phyloP scores from a whole-genome alignment of 2,329 filamentous ascomycete species.

The Aspergillus novoparasiticus region DNA sequence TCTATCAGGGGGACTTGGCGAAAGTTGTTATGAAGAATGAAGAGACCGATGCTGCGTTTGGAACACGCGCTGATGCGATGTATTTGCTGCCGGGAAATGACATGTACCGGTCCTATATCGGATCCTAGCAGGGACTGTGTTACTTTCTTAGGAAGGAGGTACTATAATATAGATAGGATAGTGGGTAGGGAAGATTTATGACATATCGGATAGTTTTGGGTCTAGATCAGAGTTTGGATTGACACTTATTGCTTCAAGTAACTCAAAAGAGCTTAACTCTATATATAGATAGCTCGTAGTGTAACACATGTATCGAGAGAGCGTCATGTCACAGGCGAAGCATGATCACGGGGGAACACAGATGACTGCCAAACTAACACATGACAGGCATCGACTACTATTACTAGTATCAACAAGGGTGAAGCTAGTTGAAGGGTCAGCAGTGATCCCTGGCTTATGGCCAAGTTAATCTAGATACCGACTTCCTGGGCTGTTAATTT shows the following conservation, averaged over 20 bases:
- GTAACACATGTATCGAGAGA: background rate
- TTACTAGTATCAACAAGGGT: background rate
- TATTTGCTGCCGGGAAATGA: constrained; percentile 27
- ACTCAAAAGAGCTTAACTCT: background rate
- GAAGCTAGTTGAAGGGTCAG: background rate
- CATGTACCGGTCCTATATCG: constrained; percentile 20
- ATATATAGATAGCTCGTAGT: background rate
- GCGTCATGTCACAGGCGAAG: background rate
- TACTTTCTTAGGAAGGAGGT: background rate
- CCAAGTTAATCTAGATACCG: background rate
- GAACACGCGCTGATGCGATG: constrained; percentile 29
- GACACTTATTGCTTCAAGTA: background rate
- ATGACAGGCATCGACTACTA: background rate
- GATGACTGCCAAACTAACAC: background rate
- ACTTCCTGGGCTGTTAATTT: background rate
- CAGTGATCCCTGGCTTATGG: background rate
- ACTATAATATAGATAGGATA: background rate
- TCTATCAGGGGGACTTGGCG: constrained; percentile 22
- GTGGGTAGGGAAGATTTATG: background rate
- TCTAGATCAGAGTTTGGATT: background rate
- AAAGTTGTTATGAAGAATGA: constrained; percentile 20
- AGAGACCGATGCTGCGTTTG: constrained; percentile 14
- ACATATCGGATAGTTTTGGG: background rate
- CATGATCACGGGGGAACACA: background rate
- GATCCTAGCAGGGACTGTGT: background rate